A percentile compares a stretch with the other conserved stretches of the same genome.
phyloP scores from a whole-genome alignment of 306 rosid genomes.

The Ceratonia siliqua region DNA sequence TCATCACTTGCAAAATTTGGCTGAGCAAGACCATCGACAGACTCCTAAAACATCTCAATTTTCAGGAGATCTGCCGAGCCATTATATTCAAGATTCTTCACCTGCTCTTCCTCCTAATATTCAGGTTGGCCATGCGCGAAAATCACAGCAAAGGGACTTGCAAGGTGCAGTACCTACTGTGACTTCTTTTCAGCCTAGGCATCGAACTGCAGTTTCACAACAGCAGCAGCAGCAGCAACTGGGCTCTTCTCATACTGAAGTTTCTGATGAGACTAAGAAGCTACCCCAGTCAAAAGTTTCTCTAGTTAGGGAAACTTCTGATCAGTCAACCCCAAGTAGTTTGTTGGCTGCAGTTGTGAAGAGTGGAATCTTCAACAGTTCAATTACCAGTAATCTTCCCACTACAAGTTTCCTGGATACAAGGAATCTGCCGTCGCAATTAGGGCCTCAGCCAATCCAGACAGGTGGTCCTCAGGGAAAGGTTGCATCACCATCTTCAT shows the following conservation, averaged over 20 bases:
- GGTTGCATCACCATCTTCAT: conserved; percentile 43
- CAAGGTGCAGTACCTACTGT: conserved; percentile 44
- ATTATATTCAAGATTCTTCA: conserved; percentile 47
- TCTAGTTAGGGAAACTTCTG: conserved; percentile 48
- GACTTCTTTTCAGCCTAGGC: conserved; percentile 47
- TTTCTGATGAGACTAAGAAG: conserved; percentile 42
- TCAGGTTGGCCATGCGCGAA: conserved; percentile 42
- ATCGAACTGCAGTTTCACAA: conserved; percentile 28
- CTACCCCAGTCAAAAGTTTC: conserved; percentile 35
- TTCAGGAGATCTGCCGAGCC: conserved; percentile 44
- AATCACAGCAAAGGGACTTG: conserved; percentile 48
- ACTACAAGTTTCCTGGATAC: conserved; percentile 37
- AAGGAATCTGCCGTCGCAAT: conserved; percentile 43
- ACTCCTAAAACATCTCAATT: conserved; percentile 45
- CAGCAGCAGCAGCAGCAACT: conserved; percentile 41
- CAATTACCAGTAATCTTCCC: conserved; percentile 46
- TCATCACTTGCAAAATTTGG: conserved; percentile 43
- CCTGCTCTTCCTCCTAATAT: conserved; percentile 36
- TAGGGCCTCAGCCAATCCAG: conserved; percentile 41
- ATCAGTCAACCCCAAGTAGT: conserved; percentile 52
- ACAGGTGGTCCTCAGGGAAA: conserved; percentile 33
- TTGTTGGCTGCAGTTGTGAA: conserved; percentile 67
- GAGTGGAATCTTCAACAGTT: conserved; percentile 55
- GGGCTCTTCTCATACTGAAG: conserved; percentile 43
- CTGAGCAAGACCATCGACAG: conserved; percentile 42